Percentiles rank a stretch among this genome's conserved stretches.
These are phyloP conservation scores for Aspergillus brasiliensis DNA, from an alignment of 2,329 filamentous ascomycete species.

Conservation along the genomic window DNA sequence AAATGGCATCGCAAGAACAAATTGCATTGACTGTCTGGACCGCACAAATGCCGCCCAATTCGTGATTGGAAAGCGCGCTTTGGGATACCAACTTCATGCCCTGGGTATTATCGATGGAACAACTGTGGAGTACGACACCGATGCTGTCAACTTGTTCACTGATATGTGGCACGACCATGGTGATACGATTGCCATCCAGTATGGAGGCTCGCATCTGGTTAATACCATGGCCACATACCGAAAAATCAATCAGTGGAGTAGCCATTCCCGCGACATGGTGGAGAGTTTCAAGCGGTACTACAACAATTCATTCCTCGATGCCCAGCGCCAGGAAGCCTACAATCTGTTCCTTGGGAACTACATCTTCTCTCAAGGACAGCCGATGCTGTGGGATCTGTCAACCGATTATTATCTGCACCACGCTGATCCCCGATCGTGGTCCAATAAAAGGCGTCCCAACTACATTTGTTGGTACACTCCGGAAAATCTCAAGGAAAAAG, in stretches of 20 bases:
- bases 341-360: slow-evolving; percentile 98
- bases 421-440: slow-evolving; percentile 74
- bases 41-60: slow-evolving; percentile 97
- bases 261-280: slow-evolving; percentile 96
- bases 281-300: slow-evolving; percentile 99
- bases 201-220: slow-evolving; percentile 93
- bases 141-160: slow-evolving; percentile 93
- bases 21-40: slow-evolving; percentile 97
- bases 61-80: slow-evolving; percentile 90
- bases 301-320: slow-evolving; percentile 97
- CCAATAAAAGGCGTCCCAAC: slow-evolving; percentile 62
- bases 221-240: slow-evolving; percentile 99
- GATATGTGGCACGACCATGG: slow-evolving; percentile 99
- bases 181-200: slow-evolving; percentile 96
- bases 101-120: slow-evolving; percentile 81
- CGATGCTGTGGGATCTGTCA: slow-evolving; percentile 93
- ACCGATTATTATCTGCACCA: slow-evolving; percentile 98
- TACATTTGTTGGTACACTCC: slow-evolving; percentile 92
- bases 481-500: slow-evolving; percentile 65
- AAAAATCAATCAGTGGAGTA: slow-evolving; percentile 99
- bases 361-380: slow-evolving; percentile 80
- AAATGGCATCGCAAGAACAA: slow-evolving; percentile 90
- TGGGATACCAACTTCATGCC: slow-evolving; percentile 89
- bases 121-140: slow-evolving; percentile 86
- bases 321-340: slow-evolving; percentile 96